phyloP scores from a whole-genome alignment of 148 eudicot genomes.

The Rhododendron griersonianum region DNA sequence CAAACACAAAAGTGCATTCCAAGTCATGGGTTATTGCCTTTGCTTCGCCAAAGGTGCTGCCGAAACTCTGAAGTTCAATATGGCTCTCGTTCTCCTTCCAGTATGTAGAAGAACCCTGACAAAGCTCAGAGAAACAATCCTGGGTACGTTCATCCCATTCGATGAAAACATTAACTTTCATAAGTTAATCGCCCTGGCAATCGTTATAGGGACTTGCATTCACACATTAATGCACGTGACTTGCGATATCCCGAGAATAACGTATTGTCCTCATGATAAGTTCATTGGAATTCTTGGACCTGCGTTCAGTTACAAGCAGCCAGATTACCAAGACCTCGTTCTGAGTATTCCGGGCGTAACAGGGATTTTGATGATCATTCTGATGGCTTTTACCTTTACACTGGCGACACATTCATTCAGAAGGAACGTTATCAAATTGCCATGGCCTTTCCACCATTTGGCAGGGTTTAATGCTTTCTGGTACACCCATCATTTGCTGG shows the following conservation, averaged over 20 bases:
- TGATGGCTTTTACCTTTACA: constrained; percentile 73
- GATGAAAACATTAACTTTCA: constrained; percentile 98
- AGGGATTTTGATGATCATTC: constrained; percentile 58
- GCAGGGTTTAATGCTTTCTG: constrained; percentile 95
- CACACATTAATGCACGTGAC: constrained; percentile 54
- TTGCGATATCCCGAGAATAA: constrained; percentile 61
- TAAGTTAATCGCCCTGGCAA: constrained; percentile 62
- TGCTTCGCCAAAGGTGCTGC: constrained; percentile 90
- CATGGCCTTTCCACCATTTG: constrained; percentile 57
- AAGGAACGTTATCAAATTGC: constrained; percentile 76
- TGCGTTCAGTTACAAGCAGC: constrained; percentile 47
- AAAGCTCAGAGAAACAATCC: constrained; percentile 63
- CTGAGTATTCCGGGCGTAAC: constrained; percentile 51
- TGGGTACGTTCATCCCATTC: constrained; percentile 57
- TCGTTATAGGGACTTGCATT: constrained; percentile 45
- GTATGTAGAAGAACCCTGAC: constrained; percentile 93
- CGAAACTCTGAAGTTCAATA: constrained; percentile 84
- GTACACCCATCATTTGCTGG: constrained; percentile 87
- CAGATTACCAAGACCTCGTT: constrained; percentile 48
- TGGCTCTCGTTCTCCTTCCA: constrained; percentile 88
- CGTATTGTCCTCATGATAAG: constrained; percentile 27
- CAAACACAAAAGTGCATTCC: constrained; percentile 27
- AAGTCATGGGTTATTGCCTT: constrained; percentile 72
- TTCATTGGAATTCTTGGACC: constrained; percentile 51
- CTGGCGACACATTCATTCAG: constrained; percentile 82